Evolutionary conservation across 1,284 basidiomycete species (phyloP), one percentile per base, ranked within the genome.

Genomic region (Tremellales sp.): DNA sequence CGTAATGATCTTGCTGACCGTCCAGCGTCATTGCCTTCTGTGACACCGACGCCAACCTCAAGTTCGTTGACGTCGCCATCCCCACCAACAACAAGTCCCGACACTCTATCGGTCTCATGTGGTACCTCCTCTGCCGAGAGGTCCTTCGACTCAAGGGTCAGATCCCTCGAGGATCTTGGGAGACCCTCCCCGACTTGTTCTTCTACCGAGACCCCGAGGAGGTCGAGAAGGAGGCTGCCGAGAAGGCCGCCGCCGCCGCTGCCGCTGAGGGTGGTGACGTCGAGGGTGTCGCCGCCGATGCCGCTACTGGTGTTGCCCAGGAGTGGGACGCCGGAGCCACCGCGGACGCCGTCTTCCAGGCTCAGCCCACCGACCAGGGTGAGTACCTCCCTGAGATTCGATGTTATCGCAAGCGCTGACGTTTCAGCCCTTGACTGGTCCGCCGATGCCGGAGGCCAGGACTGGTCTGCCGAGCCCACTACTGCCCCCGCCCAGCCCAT

Each of bases 201-300:
- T 97, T 97, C 86, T 98, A 97, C 85, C 90, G 94, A 70, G 94
- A 97, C 80, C 92, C 94, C 57, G 93, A 97, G 75, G 94, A 97
- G 79, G 87, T 96, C 64, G 93, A 97, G 84, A 89, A 87, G 77
- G 92, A 97, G 79, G 86, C 89, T 68, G 84, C 88, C 73, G 90
- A 92, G 74, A 89, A 91, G 77, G 87, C 87, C 41, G 84, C 86
- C 63, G 87, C 86, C 76, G 78, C 80, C 53, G 80, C 82, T 40
- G 80, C 80, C 53, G 80, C 80, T 56, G 79, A 76, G 58, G 82
- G 79, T 53, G 80, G 77, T 58, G 80, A 80, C 54, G 66, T 60
- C 46, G 82, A 80, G 56, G 80, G 78, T 52, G 76, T 75, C 43
- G 75, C 79, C 49, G 52, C 57, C 45, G 73, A 74, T 60, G 70